Conservation (phyloP, 106 monocot genomes). For the Platanthera guangdongensis region DNA sequence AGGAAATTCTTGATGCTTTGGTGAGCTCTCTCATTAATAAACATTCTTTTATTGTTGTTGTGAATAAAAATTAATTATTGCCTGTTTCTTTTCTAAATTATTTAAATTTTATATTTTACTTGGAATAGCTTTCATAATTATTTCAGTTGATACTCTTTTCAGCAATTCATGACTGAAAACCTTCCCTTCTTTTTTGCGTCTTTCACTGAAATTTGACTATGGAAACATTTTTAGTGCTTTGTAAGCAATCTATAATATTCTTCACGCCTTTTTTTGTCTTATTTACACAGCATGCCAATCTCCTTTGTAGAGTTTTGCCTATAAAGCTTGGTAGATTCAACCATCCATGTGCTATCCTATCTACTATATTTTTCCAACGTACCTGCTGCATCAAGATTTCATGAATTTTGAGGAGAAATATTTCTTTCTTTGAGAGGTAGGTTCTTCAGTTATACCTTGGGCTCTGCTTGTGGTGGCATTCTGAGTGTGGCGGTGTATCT, state of each 20-base stretch:
- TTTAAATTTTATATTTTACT: not conserved
- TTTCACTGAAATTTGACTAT: not conserved
- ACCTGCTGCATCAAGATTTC: not conserved
- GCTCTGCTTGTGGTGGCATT: not conserved
- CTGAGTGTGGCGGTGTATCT: too few relatives aligned
- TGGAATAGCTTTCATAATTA: not conserved
- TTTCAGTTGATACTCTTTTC: not conserved
- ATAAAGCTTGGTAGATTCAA: not conserved
- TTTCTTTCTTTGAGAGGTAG: not conserved
- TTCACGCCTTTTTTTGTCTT: not conserved
- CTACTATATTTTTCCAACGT: not conserved
- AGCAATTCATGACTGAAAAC: not conserved
- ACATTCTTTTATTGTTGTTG: too few relatives aligned
- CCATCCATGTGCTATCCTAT: not conserved
- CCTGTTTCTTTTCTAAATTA: not conserved
- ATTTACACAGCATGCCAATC: not conserved
- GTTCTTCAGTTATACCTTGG: not conserved
- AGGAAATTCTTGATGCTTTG: conserved; percentile 92
- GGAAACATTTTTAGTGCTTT: not conserved
- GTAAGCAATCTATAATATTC: not conserved
- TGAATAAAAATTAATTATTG: too few relatives aligned
- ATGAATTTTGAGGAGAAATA: not conserved
- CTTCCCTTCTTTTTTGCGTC: not conserved
- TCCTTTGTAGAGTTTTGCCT: not conserved
- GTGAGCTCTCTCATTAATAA: conserved; percentile 29